These are phyloP conservation scores for Plasmodium chabaudi DNA, from an alignment of 169 alveolate species.

Conservation along the genomic window DNA sequence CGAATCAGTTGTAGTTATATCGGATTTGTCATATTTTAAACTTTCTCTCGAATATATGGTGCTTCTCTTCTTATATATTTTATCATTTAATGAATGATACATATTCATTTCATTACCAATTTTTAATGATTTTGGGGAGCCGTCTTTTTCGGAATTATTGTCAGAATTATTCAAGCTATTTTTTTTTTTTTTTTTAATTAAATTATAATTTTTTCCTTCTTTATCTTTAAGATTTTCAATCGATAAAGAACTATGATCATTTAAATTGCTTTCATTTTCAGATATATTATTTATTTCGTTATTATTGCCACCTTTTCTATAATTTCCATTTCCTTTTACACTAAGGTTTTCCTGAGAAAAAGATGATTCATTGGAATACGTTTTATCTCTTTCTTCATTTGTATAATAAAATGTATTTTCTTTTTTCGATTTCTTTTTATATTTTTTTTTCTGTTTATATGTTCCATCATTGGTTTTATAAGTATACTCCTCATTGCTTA, in stretches of 20 bases:
- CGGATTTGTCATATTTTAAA: slow-evolving; percentile 28
- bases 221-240: slow-evolving; percentile 17
- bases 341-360: slow-evolving; percentile 9
- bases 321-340: slow-evolving; percentile 2
- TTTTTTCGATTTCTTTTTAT: slow-evolving; percentile 12
- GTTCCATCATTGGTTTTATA: not conserved
- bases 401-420: slow-evolving; percentile 11
- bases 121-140: slow-evolving; percentile 3
- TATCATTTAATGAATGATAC: slow-evolving; percentile 33
- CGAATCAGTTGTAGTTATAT: slow-evolving; percentile 73
- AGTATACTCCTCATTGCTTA: slow-evolving; percentile 1
- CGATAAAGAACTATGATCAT: slow-evolving; percentile 11
- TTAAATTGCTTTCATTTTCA: slow-evolving; percentile 26
- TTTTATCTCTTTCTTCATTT: slow-evolving; percentile 16
- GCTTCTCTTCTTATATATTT: slow-evolving; percentile 11
- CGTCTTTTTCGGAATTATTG: no score
- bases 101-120: slow-evolving; percentile 16
- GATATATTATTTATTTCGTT: not conserved
- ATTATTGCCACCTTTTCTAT: slow-evolving; percentile 5
- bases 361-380: not conserved
- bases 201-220: slow-evolving; percentile 15
- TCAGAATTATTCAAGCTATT: not conserved
- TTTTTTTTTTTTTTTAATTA: not conserved
- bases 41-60: not conserved
- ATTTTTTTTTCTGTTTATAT: slow-evolving; percentile 12